Evolutionary conservation across 1,284 basidiomycete genomes (phyloP), one percentile per base, ranked within the genome.

Genomic region (Marasmius tenuissimus): DNA sequence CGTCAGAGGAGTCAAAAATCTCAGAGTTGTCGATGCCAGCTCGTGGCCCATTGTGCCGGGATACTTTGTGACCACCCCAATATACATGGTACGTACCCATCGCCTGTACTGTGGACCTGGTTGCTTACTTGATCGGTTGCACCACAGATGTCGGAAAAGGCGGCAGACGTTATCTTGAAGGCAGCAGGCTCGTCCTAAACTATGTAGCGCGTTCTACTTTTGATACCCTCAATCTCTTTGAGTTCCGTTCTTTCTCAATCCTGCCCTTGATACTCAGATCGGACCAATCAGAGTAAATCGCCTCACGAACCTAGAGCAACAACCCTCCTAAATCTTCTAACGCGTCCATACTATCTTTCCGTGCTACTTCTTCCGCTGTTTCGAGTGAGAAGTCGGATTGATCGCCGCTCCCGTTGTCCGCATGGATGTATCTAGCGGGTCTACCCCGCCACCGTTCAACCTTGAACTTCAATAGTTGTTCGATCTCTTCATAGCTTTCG

Each of bases 1-100:
- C 39, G 71, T 74, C 14, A 64, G 67, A 27, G 71, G 72, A 10
- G 70, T 73, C 3, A 55, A 65, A 4, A 63, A 62, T 37, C 66
- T 74, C 27, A 63, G 72, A 4, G 73, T 74, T 1, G 71, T 74
- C 3, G 73, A 74, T 59, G 63, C 68, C 0, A 74, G 73, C 58
- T 66, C 71, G 9, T 74, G 71, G 71, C 66, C 69, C 3, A 62
- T 68, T 33, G 70, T 74, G 35, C 72, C 73, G 1, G 72, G 73
- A 42, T 74, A 66, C 54, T 74, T 74, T 52, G 63, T 73, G 8
- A 71, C 71, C 7, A 74, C 72, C 0, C 68, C 69, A 5, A 71
- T 67, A 4, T 74, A 74, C 58, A 74, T 73, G 72, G 73, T 67
- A 47, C 47, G 66, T 50, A 38, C 3, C 18, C 35, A 22, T 48